Percentiles rank a stretch among this genome's conserved stretches.
These are phyloP conservation scores for Sphagnum fallax DNA, from an alignment of 228 moss, liverwort and hornwort species.

Conservation along the genomic window DNA sequence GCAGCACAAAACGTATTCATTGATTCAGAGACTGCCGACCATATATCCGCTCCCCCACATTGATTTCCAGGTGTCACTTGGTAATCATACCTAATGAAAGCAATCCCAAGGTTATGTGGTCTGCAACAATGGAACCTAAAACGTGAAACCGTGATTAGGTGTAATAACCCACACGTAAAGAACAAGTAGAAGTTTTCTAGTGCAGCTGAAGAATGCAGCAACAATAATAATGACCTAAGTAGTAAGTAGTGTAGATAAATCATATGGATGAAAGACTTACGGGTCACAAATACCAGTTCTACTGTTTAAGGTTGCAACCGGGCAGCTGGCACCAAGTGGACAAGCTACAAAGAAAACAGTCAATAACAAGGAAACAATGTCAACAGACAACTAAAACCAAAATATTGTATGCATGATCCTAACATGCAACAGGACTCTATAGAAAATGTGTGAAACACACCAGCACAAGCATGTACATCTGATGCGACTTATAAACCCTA, in stretches of 20 bases:
- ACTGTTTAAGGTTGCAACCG: conserved; percentile 36
- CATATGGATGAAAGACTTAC: conserved; percentile 26
- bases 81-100: conserved; percentile 59
- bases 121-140: too few species aligned
- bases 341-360: conserved; percentile 52
- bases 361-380: background rate
- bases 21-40: conserved; percentile 44
- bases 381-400: background rate
- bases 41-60: conserved; percentile 95
- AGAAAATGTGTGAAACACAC: background rate
- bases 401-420: too few species aligned
- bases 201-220: too few species aligned
- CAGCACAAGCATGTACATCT: background rate
- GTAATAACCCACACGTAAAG: too few species aligned
- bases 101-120: background rate
- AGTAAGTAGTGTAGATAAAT: background rate
- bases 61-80: conserved; percentile 33
- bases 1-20: conserved; percentile 60
- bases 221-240: too few species aligned
- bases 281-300: conserved; percentile 38
- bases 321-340: conserved; percentile 81
- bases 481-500: too few species aligned
- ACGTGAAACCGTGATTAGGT: too few species aligned
- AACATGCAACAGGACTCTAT: too few species aligned
- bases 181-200: background rate